Evolutionary conservation across 2,329 filamentous ascomycete species (phyloP), one percentile per base, ranked within the genome.

Genomic region (Stemphylium beticola): DNA sequence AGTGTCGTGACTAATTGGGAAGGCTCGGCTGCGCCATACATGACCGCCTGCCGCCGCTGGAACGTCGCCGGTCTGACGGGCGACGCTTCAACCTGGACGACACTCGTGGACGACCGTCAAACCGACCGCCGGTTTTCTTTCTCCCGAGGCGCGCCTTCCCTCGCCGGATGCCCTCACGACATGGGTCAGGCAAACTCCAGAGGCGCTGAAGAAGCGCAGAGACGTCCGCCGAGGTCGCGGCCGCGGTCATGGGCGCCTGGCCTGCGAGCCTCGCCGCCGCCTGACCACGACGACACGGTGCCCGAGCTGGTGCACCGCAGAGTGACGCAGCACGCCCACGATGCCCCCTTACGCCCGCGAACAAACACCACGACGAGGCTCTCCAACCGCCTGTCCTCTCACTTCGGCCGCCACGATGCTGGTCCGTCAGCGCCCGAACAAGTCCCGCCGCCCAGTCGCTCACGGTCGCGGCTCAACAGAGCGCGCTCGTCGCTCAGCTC

Each of bases 151-250:
- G 57, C 59, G 60, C 56, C 62, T 66, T 61, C 53, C 32, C 49
- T 57, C 52, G 60, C 65, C 61, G 66, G 61, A 60, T 58, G 66
- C 59, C 68, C 64, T 62, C 62, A 49, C 53, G 66, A 52, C 46
- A 77, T 77, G 75, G 75, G 75, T 54, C 74, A 75, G 67, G 68
- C 70, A 60, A 70, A 64, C 60, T 76, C 75, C 18, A 64, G 67
- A 61, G 66, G 63, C 57, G 55, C 61, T 55, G 40, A 64, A 31
- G 63, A 65, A 39, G 57, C 62, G 51, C 61, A 29, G 26, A 5
- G 26, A 62, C 32, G 54, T 62, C 49, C 68, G 67, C 57, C 66
- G 59, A 56, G 62, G 68, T 38, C 63, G 50, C 73, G 73, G 43
- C 69, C 71, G 47, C 49, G 59, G 18, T 74, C 72, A 48, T 74